Evolutionary conservation across 495 filamentous ascomycete genomes (phyloP).

Genomic region (Penicillium waksmanii): DNA sequence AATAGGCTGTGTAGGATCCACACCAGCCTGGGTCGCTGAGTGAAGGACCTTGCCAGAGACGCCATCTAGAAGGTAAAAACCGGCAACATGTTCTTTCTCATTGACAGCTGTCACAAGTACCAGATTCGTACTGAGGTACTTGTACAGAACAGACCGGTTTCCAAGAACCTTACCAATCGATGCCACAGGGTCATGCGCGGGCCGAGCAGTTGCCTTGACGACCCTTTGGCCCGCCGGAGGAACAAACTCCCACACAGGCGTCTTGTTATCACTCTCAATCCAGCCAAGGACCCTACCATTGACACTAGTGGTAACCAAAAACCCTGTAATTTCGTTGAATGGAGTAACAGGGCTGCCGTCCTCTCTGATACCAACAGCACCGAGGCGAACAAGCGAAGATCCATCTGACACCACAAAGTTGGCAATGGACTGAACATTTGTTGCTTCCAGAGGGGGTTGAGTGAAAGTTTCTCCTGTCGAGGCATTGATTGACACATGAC

Average conservation of each 20-base stretch:
- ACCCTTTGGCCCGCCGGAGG: constrained; percentile 69
- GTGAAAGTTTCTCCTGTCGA: constrained; percentile 60
- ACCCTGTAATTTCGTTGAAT: constrained; percentile 31
- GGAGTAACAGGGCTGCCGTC: constrained; percentile 40
- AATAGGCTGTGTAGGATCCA: constrained; percentile 77
- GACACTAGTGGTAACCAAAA: constrained; percentile 64
- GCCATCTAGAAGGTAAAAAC: constrained; percentile 83
- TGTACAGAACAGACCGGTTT: constrained; percentile 91
- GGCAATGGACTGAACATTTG: constrained; percentile 39
- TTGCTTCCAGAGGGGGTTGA: constrained; percentile 29
- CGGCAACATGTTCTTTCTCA: constrained; percentile 53
- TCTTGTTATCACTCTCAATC: constrained; percentile 47
- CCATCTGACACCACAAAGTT: constrained; percentile 28
- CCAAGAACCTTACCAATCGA: constrained; percentile 94
- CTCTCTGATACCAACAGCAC: constrained; percentile 36
- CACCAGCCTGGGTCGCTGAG: constrained; percentile 67
- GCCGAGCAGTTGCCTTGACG: constrained; percentile 64
- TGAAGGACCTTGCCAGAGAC: constrained; percentile 81
- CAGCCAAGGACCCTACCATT: constrained; percentile 66
- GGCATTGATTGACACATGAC: constrained; percentile 58
- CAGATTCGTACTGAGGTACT: constrained; percentile 91
- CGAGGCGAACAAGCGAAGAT: constrained; percentile 26
- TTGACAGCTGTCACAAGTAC: constrained; percentile 74
- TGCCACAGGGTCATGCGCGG: constrained; percentile 82
- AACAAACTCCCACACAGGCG: constrained; percentile 74